Conservation (phyloP, 768 basidiomycete genomes). For the Boletus barrowsii region DNA sequence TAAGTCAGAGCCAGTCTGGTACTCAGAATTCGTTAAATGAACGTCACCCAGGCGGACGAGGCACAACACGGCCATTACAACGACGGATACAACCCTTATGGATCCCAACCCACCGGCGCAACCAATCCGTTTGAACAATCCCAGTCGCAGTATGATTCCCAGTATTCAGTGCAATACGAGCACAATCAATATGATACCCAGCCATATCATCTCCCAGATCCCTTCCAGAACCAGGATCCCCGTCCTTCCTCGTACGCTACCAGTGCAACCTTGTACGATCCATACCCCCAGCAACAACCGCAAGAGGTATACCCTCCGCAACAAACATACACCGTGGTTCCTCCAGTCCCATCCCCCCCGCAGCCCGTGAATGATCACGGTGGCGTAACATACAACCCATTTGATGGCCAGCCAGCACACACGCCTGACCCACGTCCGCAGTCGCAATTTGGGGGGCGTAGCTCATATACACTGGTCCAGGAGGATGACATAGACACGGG, state of each 20-base stretch:
- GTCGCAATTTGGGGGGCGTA: slow-evolving; percentile 20
- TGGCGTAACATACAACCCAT: slow-evolving; percentile 20
- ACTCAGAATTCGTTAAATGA: not conserved
- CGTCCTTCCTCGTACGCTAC: slow-evolving; percentile 15
- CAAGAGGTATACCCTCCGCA: slow-evolving; percentile 19
- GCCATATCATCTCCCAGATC: slow-evolving; percentile 39
- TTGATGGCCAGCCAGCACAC: slow-evolving; percentile 16
- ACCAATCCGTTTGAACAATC: slow-evolving; percentile 41
- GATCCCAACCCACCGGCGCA: slow-evolving; percentile 24
- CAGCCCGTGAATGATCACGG: slow-evolving; percentile 14
- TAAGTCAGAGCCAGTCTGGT: slow-evolving; percentile 17
- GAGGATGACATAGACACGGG: slow-evolving; percentile 51
- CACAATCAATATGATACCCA: slow-evolving; percentile 32
- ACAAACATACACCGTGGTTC: slow-evolving; percentile 19
- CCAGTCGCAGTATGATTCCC: slow-evolving; percentile 32
- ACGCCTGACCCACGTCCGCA: slow-evolving; percentile 24
- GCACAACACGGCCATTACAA: slow-evolving; percentile 62
- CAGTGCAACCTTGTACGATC: slow-evolving; percentile 16
- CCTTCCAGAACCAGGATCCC: slow-evolving; percentile 26
- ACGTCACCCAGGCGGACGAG: slow-evolving; percentile 54
- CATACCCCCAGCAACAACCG: slow-evolving; percentile 23
- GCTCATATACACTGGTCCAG: slow-evolving; percentile 37
- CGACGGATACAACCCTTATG: slow-evolving; percentile 60
- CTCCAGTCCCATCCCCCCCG: slow-evolving; percentile 20
- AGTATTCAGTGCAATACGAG: slow-evolving; percentile 34